phyloP scores from a whole-genome alignment of 306 rosid genomes.

The cucumber (Cucumis sativus) region Cucumber_9930_V3 NC_026657.2:38687001-38687500 shows the following conservation, averaged over 20 bases:
- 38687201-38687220: constrained; percentile 18
- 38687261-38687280: constrained; percentile 83
- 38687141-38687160: constrained; percentile 8
- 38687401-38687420: background rate
- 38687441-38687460: background rate
- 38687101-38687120: background rate
- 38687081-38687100: background rate
- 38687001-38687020: background rate
- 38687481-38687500: background rate
- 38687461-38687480: background rate
- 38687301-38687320: constrained; percentile 99
- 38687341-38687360: constrained; percentile 1
- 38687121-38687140: background rate
- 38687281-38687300: constrained; percentile 62
- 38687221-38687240: constrained; percentile 1
- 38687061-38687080: background rate
- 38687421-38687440: background rate
- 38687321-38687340: constrained; percentile 27
- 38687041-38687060: background rate
- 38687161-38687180: background rate
- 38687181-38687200: background rate
- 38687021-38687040: background rate
- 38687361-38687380: background rate
- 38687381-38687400: background rate
- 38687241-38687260: constrained; percentile 5